These are phyloP conservation scores for Talaromyces sp. DNA, from an alignment of 2,329 filamentous ascomycete genomes.

Conservation along the genomic window DNA sequence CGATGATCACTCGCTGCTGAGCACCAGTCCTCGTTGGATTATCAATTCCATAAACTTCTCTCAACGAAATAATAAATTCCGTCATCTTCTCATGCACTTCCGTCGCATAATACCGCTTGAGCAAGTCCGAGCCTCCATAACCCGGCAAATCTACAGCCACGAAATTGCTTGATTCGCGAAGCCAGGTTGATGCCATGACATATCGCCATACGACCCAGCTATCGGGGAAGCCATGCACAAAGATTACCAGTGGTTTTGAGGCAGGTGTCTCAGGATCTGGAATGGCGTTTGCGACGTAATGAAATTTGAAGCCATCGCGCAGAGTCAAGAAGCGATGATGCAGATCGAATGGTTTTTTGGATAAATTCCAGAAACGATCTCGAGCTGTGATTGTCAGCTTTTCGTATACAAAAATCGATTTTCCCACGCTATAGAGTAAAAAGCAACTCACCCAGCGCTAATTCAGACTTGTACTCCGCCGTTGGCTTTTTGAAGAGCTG, in stretches of 20 bases:
- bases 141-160: conserved; percentile 60
- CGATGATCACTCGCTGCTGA: conserved; percentile 50
- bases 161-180: conserved; percentile 44
- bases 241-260: conserved; percentile 48
- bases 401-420: too few relatives aligned
- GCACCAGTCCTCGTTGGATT: conserved; percentile 20
- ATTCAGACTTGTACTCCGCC: conserved; percentile 42
- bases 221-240: conserved; percentile 62
- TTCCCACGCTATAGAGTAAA: background rate
- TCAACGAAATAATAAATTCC: conserved; percentile 54
- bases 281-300: conserved; percentile 52
- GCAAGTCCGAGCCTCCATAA: conserved; percentile 57
- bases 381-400: conserved; percentile 41
- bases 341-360: conserved; percentile 47
- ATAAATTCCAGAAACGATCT: conserved; percentile 55
- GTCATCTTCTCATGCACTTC: conserved; percentile 54
- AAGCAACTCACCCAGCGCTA: conserved; percentile 40
- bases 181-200: conserved; percentile 43
- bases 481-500: conserved; percentile 39
- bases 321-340: conserved; percentile 54
- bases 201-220: conserved; percentile 57
- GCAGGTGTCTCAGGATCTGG: conserved; percentile 26
- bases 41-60: conserved; percentile 47
- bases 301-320: conserved; percentile 51
- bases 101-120: conserved; percentile 51